Evolutionary conservation across 306 rosid species (phyloP).

Genomic region (Senna tora): DNA sequence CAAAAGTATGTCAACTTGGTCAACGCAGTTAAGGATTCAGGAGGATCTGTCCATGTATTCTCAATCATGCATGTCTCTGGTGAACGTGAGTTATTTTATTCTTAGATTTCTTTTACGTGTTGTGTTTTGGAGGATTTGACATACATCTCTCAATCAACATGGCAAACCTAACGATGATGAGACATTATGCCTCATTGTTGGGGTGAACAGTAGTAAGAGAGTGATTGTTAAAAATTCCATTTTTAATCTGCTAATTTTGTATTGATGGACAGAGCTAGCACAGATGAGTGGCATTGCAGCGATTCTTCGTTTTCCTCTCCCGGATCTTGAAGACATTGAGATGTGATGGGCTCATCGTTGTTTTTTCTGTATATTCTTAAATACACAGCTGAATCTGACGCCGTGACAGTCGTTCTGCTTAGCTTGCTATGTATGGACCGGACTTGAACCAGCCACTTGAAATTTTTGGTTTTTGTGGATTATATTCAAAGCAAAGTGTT

Average conservation of each 20-base stretch:
- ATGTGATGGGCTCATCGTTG: slow-evolving; percentile 50
- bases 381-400: slow-evolving; percentile 18
- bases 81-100: slow-evolving; percentile 68
- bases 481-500: not conserved
- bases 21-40: slow-evolving; percentile 76
- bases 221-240: not conserved
- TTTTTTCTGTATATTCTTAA: slow-evolving; percentile 10
- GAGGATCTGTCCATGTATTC: slow-evolving; percentile 90
- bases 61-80: slow-evolving; percentile 97
- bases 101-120: not conserved
- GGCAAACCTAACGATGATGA: not conserved
- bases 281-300: slow-evolving; percentile 61
- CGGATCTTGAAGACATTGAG: slow-evolving; percentile 92
- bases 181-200: no score
- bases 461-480: not conserved
- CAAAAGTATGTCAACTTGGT: slow-evolving; percentile 76
- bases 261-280: slow-evolving; percentile 72
- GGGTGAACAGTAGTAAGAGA: not conserved
- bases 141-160: slow-evolving; percentile 22
- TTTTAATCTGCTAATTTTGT: slow-evolving; percentile 5
- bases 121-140: slow-evolving; percentile 7
- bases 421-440: not conserved
- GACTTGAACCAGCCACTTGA: slow-evolving; percentile 21
- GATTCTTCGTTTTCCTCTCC: slow-evolving; percentile 92
- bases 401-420: not conserved